Evolutionary conservation across 2,329 filamentous ascomycete genomes (phyloP).

Genomic region (Xylariaceae sp.): DNA sequence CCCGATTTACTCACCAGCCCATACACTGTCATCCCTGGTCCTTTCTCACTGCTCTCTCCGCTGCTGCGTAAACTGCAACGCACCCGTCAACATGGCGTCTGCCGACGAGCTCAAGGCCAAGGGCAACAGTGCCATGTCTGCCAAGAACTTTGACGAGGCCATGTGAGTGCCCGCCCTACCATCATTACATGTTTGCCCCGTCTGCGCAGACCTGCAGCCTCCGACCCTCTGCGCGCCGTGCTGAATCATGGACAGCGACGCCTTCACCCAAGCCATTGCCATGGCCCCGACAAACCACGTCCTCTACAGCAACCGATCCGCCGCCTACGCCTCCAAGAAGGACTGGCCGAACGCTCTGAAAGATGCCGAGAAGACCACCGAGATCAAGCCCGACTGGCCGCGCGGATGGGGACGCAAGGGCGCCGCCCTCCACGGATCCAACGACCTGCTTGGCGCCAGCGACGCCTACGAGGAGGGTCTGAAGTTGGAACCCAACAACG

Average conservation of each 20-base stretch:
- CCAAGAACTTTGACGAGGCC: constrained; percentile 93
- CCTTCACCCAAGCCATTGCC: constrained; percentile 89
- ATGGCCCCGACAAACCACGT: constrained; percentile 88
- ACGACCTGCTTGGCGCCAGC: constrained; percentile 75
- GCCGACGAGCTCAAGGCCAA: constrained; percentile 85
- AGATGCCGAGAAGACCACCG: constrained; percentile 87
- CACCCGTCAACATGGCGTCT: constrained; percentile 41
- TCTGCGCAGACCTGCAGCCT: not conserved
- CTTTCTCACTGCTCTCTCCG: too few species aligned
- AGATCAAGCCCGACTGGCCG: constrained; percentile 95
- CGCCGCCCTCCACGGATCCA: constrained; percentile 78
- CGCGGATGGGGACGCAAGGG: constrained; percentile 96
- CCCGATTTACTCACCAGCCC: too few species aligned
- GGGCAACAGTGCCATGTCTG: constrained; percentile 97
- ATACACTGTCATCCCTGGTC: too few species aligned
- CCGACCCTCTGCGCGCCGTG: constrained; percentile 16
- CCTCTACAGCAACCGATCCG: constrained; percentile 95
- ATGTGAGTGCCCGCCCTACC: constrained; percentile 56
- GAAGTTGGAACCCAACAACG: constrained; percentile 85
- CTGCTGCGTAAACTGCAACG: too few species aligned
- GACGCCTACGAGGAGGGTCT: constrained; percentile 93
- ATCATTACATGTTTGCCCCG: not conserved
- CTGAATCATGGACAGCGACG: constrained; percentile 53
- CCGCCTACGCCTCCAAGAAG: constrained; percentile 77
- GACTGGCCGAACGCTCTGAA: constrained; percentile 77